A percentile compares a stretch with the other conserved stretches of the same genome.
Evolutionary conservation across 371 early-diverging fungal species (phyloP).

Genomic region (Parasitella parasitica): DNA sequence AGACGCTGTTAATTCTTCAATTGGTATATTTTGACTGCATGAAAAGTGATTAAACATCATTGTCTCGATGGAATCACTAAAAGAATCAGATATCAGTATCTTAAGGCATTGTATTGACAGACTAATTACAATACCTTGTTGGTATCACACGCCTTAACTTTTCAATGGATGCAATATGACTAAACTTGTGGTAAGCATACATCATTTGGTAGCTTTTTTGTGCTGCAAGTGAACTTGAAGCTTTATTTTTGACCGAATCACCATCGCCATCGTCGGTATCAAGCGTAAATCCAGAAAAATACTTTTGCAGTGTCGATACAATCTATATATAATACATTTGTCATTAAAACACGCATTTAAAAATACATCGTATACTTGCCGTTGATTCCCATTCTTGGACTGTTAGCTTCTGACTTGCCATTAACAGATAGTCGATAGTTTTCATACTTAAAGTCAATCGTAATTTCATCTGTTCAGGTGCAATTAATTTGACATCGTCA

Average conservation of each 20-base stretch:
- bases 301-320: conserved; percentile 61
- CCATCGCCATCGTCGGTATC: conserved; percentile 21
- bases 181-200: conserved; percentile 59
- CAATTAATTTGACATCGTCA: conserved; percentile 5
- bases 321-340: conserved; percentile 45
- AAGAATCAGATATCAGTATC: not conserved
- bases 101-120: no score
- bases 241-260: conserved; percentile 3
- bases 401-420: conserved; percentile 45
- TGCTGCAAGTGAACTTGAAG: conserved; percentile 25
- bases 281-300: conserved; percentile 61
- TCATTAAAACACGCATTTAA: not conserved
- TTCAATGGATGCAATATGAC: conserved; percentile 54
- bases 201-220: conserved; percentile 61
- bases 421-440: conserved; percentile 56
- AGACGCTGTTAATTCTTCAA: conserved; percentile 8
- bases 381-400: conserved; percentile 59
- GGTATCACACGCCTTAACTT: conserved; percentile 59
- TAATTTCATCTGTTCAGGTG: conserved; percentile 18
- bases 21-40: conserved; percentile 3
- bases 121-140: conserved; percentile 44
- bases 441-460: conserved; percentile 55
- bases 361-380: conserved; percentile 26
- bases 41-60: conserved; percentile 52
- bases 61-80: conserved; percentile 56